Evolutionary conservation across 257 asterid genomes (phyloP).

Genomic region (Cinchona pubescens): DNA sequence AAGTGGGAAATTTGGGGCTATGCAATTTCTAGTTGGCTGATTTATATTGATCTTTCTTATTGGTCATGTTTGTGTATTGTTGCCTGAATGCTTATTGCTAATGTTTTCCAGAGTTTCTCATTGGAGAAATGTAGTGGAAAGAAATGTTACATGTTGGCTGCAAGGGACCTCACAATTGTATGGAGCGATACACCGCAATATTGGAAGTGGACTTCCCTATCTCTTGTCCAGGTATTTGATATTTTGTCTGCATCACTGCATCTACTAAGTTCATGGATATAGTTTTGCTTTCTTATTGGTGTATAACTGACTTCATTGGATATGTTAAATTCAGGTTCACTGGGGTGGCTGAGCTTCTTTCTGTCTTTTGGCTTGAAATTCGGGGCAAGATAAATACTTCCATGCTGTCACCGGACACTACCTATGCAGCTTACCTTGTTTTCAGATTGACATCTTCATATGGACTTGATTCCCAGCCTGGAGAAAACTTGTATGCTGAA

Average conservation of each 20-base stretch:
- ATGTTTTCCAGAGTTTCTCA: conserved; percentile 56
- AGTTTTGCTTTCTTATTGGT: not conserved
- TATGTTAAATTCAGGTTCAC: conserved; percentile 15
- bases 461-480: conserved; percentile 47
- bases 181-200: conserved; percentile 57
- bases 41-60: not conserved
- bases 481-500: conserved; percentile 37
- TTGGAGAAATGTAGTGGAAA: conserved; percentile 66
- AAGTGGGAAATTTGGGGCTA: not conserved
- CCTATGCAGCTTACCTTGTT: conserved; percentile 70
- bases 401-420: conserved; percentile 54
- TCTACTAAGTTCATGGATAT: not conserved
- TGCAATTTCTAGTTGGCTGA: not conserved
- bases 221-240: conserved; percentile 59
- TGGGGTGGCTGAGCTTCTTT: conserved; percentile 34
- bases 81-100: conserved; percentile 22
- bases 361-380: conserved; percentile 69
- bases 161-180: conserved; percentile 54
- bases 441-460: conserved; percentile 28
- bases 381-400: conserved; percentile 37
- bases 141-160: conserved; percentile 69
- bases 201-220: conserved; percentile 57
- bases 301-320: not conserved
- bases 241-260: not conserved
- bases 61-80: not conserved